phyloP scores from a whole-genome alignment of 768 basidiomycete species.

The Leccinum arenicola region DNA sequence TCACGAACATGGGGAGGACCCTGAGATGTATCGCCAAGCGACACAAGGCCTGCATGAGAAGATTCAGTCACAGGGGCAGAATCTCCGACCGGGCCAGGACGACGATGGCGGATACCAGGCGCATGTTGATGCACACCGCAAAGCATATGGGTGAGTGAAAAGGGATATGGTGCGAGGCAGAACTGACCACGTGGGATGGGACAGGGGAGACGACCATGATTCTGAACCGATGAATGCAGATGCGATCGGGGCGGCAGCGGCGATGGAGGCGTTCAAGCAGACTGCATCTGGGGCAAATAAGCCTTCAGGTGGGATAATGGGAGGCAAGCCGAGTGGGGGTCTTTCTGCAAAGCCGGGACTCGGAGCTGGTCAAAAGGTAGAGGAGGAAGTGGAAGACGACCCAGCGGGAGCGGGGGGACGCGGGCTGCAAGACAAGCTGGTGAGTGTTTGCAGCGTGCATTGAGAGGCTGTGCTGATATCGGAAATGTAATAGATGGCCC shows the following conservation, averaged over 20 bases:
- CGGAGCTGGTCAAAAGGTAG: not conserved
- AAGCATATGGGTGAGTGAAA: slow-evolving; percentile 30
- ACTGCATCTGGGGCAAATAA: slow-evolving; percentile 12
- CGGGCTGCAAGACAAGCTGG: slow-evolving; percentile 31
- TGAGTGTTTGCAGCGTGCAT: slow-evolving; percentile 8
- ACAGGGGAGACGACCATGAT: slow-evolving; percentile 15
- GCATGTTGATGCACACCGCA: slow-evolving; percentile 28
- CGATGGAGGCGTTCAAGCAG: slow-evolving; percentile 32
- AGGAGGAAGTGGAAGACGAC: slow-evolving; percentile 9
- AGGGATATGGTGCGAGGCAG: not conserved
- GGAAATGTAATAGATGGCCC: slow-evolving; percentile 15
- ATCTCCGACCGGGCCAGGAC: not conserved
- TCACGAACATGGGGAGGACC: slow-evolving; percentile 15
- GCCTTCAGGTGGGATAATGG: slow-evolving; percentile 20
- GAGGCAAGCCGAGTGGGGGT: slow-evolving; percentile 2
- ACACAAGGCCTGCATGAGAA: slow-evolving; percentile 24
- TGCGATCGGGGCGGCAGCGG: slow-evolving; percentile 28
- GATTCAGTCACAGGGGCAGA: slow-evolving; percentile 17
- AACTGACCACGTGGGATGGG: not conserved
- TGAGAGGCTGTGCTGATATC: not conserved
- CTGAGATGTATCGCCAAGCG: slow-evolving; percentile 18
- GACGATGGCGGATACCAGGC: slow-evolving; percentile 14
- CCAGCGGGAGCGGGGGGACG: slow-evolving; percentile 4
- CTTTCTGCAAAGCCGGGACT: slow-evolving; percentile 2
- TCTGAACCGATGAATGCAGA: slow-evolving; percentile 26